Conservation (phyloP, 1,284 basidiomycete species). For the Stygiomarasmius scandens region DNA sequence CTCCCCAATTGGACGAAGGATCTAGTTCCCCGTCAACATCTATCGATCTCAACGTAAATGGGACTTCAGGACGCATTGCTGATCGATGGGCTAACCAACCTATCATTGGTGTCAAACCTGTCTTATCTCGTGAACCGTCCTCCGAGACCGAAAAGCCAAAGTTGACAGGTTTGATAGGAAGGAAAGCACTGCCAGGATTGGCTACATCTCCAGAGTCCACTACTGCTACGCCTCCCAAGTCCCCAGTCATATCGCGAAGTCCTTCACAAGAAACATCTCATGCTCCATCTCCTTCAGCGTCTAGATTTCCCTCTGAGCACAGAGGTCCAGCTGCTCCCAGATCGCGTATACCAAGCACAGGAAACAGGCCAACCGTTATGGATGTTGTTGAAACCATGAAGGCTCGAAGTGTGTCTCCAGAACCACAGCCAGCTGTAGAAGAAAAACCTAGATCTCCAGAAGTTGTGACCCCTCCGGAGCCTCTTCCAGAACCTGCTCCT, state of each 20-base stretch:
- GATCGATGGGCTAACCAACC: constrained; percentile 36
- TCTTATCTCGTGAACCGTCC: constrained; percentile 7
- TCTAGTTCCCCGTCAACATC: background rate
- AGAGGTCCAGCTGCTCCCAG: constrained; percentile 23
- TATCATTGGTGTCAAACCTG: constrained; percentile 33
- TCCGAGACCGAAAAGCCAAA: constrained; percentile 12
- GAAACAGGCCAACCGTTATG: constrained; percentile 73
- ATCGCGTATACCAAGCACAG: constrained; percentile 65
- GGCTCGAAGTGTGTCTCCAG: constrained; percentile 28
- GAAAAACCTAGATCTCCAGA: background rate
- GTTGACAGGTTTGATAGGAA: constrained; percentile 28
- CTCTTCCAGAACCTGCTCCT: constrained; percentile 7
- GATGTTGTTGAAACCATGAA: constrained; percentile 69
- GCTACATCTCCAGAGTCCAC: constrained; percentile 17
- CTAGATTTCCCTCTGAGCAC: constrained; percentile 5
- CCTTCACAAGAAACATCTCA: constrained; percentile 6
- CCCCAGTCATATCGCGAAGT: constrained; percentile 20
- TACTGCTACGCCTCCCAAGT: constrained; percentile 17
- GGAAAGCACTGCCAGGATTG: constrained; percentile 43
- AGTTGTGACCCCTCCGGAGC: constrained; percentile 1
- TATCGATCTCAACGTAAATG: constrained; percentile 3
- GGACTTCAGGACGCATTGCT: constrained; percentile 20
- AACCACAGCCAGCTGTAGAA: constrained; percentile 14
- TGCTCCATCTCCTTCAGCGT: constrained; percentile 4
- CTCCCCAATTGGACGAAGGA: background rate